These are phyloP conservation scores for Pseudocercospora vitis DNA, from an alignment of 2,329 filamentous ascomycete genomes.

Conservation along the genomic window DNA sequence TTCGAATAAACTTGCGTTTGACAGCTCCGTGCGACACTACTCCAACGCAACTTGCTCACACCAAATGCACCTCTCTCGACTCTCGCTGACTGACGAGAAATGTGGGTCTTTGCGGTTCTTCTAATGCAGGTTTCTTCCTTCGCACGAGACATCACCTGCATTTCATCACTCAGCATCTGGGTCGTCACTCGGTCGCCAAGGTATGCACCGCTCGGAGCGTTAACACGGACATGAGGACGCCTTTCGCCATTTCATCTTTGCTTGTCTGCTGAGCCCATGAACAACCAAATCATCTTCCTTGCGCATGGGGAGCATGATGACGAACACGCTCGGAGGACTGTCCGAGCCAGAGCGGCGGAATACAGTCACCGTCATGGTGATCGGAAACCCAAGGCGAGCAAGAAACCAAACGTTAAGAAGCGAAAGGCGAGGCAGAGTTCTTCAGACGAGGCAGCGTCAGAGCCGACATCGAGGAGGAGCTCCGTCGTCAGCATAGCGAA, in stretches of 20 bases:
- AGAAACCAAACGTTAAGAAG: not conserved
- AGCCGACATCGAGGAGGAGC: not conserved
- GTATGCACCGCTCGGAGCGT: not conserved
- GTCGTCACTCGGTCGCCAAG: not conserved
- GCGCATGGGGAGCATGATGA: constrained; percentile 2
- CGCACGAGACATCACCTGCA: not conserved
- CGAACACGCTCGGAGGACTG: constrained; percentile 7
- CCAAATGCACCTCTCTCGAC: not conserved
- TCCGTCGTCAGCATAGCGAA: not conserved
- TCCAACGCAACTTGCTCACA: not conserved
- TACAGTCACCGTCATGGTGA: constrained; percentile 15
- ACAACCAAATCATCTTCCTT: constrained; percentile 10
- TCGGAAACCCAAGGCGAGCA: constrained; percentile 11
- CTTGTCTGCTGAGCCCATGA: not conserved
- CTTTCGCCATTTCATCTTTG: not conserved
- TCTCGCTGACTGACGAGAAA: not conserved
- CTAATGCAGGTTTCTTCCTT: constrained; percentile 5
- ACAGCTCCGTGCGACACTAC: not conserved
- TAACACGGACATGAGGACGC: not conserved
- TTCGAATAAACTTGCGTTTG: not conserved
- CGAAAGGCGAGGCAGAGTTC: not conserved
- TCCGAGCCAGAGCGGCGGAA: constrained; percentile 14
- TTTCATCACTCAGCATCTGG: not conserved
- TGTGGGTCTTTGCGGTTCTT: not conserved
- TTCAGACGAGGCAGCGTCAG: not conserved